phyloP scores from a whole-genome alignment of 768 basidiomycete species.

The Boletellus ananas region DNA sequence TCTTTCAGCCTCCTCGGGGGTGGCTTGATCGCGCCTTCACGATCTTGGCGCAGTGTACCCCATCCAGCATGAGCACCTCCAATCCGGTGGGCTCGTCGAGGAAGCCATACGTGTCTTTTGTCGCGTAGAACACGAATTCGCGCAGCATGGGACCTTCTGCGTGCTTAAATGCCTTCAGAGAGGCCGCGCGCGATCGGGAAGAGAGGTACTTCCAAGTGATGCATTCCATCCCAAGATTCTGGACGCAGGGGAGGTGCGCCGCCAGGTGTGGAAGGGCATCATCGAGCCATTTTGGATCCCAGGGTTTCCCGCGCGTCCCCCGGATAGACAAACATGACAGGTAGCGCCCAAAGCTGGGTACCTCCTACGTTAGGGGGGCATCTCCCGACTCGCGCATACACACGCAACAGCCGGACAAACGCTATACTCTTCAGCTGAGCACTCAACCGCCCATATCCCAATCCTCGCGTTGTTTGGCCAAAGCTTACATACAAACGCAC shows the following conservation, averaged over 20 bases:
- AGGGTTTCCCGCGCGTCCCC: conserved; percentile 29
- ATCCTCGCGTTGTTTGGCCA: conserved; percentile 26
- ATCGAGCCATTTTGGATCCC: conserved; percentile 33
- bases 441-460: conserved; percentile 25
- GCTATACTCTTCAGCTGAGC: conserved; percentile 18
- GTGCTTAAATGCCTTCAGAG: conserved; percentile 23
- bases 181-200: conserved; percentile 22
- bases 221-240: conserved; percentile 27
- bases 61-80: conserved; percentile 28
- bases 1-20: conserved; percentile 23
- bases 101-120: conserved; percentile 26
- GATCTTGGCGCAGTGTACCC: conserved; percentile 25
- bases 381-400: conserved; percentile 14
- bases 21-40: conserved; percentile 5
- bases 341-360: conserved; percentile 59
- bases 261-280: conserved; percentile 26
- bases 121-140: conserved; percentile 24
- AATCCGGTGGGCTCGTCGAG: conserved; percentile 26
- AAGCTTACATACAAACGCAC: conserved; percentile 30
- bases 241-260: conserved; percentile 17
- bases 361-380: conserved; percentile 35
- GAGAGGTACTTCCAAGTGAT: conserved; percentile 34
- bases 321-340: conserved; percentile 24
- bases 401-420: conserved; percentile 15
- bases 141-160: conserved; percentile 20